Evolutionary conservation across 345 rosid species (phyloP).

Genomic region (Brassica juncea): DNA sequence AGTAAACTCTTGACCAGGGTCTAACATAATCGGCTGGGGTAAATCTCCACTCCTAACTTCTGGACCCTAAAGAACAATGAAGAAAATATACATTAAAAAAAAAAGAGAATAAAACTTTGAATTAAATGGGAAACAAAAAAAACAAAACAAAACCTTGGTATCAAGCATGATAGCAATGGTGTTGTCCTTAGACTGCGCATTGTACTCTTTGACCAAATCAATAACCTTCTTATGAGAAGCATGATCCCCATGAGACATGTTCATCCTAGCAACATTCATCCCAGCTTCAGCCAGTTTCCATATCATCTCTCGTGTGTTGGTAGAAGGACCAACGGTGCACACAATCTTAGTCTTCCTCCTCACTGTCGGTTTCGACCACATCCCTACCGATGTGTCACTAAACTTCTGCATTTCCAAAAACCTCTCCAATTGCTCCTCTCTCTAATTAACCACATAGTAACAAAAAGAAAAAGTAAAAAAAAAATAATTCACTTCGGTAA

Average conservation of each 20-base stretch:
- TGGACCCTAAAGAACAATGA: constrained; percentile 70
- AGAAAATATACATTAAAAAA: background rate
- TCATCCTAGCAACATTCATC: constrained; percentile 96
- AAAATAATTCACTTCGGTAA: background rate
- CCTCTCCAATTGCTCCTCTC: constrained; percentile 52
- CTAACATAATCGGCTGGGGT: constrained; percentile 79
- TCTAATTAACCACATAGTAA: constrained; percentile 35
- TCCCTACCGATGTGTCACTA: constrained; percentile 59
- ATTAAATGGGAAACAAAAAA: background rate
- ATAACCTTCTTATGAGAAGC: constrained; percentile 96
- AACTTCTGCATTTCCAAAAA: constrained; percentile 59
- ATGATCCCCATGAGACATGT: constrained; percentile 99
- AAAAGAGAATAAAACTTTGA: background rate
- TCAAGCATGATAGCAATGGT: constrained; percentile 96
- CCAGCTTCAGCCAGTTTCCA: constrained; percentile 99
- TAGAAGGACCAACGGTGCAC: constrained; percentile 95
- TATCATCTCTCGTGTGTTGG: constrained; percentile 91
- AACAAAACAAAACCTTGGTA: constrained; percentile 49
- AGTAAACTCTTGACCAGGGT: constrained; percentile 86
- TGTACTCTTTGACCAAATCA: constrained; percentile 96
- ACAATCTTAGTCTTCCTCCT: constrained; percentile 96
- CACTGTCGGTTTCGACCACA: constrained; percentile 87
- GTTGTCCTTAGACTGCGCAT: constrained; percentile 85
- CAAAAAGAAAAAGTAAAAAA: no score
- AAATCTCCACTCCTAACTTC: constrained; percentile 99